Base-by-base conservation (phyloP, 495 filamentous ascomycete species). In the Aspergillus carlsbadensis region DNA sequence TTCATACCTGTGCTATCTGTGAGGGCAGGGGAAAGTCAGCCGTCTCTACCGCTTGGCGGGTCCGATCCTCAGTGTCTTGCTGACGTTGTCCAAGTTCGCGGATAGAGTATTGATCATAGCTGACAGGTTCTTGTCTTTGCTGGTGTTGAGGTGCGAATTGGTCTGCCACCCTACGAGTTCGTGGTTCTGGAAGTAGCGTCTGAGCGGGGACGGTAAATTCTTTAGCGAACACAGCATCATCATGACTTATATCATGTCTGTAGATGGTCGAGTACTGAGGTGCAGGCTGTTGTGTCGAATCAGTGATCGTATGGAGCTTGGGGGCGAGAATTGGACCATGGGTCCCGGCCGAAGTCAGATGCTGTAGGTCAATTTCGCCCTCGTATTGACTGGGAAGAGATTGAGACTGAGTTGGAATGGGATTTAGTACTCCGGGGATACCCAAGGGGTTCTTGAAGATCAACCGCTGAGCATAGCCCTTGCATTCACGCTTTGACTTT, bases 391-490 rank as follows among this genome's bases (percentile, higher is more conserved):
- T 65, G 33, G 60, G 61, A 29, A 69, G 34, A 17, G 62, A 59
- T 0, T 64, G 40, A 10, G 62, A 35, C 53, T 36, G 51, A 70
- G 68, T 2, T 54, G 52, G 54, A 35, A 57, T 43, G 3, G 43
- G 60, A 56, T 10, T 69, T 58, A 18, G 70, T 64, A 40, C 67
- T 65, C 61, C 72, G 71, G 29, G 70, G 64, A 84, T 73, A 3
- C 87, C 85, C 50, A 92, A 75, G 8, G 92, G 91, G 54, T 93
- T 85, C 70, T 96, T 97, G 81, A 98, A 97, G 37, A 96, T 78
- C 33, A 98, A 86, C 42, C 90, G 84, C 66, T 91, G 92, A 60
- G 87, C 95, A 75, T 98, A 98, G 35, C 94, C 94, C 72, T 98
- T 92, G 68, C 94, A 98, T 37, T 86, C 78, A 10, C 94, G 85